Base-by-base conservation (phyloP, 257 asterid genomes). In the Lycium barbarum region DNA sequence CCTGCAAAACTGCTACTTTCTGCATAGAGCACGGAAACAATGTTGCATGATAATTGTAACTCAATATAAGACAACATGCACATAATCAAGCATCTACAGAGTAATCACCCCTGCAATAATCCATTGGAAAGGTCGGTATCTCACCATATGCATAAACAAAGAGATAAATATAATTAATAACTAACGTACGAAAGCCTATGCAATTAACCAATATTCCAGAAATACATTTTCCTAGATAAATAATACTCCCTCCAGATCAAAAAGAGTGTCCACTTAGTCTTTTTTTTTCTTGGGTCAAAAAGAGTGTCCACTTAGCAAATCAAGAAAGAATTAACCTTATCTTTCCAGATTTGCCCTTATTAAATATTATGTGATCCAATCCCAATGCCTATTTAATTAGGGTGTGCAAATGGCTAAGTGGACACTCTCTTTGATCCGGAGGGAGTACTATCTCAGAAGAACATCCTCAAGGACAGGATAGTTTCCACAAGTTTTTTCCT, bases 1-100 rank as follows among this genome's bases (percentile, higher is more conserved):
- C 87, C 22, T 82, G 66, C 70, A 92, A 80, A 62, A 80, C 88
- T 65, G 84, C 94, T 88, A 89, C 97, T 58, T 87, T 95, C 98
- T 93, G 86, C 36, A 71, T 84, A 43, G 66, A 86, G 89, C 22
- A 89, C 88, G 18, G 76, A 55, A 70, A 68, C 3, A 0, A 38
- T n/a, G 7, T 38, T 68, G 53, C 53, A 68, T 68, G 78, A 40
- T 68, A 17, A 68, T 68, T 68, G 78, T 15, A 68, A 68, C n/a
- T 68, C 26, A 68, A 54, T 54, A 54, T 12, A 12, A 54, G 13
- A 54, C 6, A 36, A 7, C 20, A 14, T 67, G 74, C 74, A 38
- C 33, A 68, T 8, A 68, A 68, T 68, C 78, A 68, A 68, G 78
- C 53, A 15, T 45, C 78, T 17, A 70, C 78, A 70, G 78, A 38